Percentiles rank a stretch among this genome's conserved stretches.
phyloP scores from a whole-genome alignment of 495 filamentous ascomycete genomes.

The Cercophora scortea region DNA sequence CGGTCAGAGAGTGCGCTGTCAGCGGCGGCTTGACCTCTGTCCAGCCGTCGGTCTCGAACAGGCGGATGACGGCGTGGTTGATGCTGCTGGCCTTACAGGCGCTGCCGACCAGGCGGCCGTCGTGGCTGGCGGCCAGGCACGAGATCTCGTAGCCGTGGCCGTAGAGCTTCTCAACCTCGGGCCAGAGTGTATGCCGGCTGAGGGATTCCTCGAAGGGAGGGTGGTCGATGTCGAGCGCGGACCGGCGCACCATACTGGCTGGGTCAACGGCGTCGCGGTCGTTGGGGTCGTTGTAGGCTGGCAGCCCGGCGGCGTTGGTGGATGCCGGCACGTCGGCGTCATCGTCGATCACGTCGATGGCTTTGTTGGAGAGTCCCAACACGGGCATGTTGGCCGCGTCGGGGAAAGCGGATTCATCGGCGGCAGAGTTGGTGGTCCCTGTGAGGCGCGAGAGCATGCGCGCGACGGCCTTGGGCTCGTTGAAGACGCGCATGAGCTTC shows the following conservation, averaged over 20 bases:
- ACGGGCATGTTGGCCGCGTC: slow-evolving; percentile 92
- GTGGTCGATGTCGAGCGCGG: slow-evolving; percentile 44
- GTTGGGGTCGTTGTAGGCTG: slow-evolving; percentile 24
- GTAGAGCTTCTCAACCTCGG: slow-evolving; percentile 93
- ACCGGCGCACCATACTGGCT: slow-evolving; percentile 32
- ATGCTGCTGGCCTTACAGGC: slow-evolving; percentile 86
- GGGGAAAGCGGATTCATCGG: slow-evolving; percentile 47
- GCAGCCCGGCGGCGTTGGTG: background rate
- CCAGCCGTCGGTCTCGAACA: slow-evolving; percentile 83
- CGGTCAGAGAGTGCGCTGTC: slow-evolving; percentile 73
- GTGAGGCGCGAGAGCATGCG: slow-evolving; percentile 61
- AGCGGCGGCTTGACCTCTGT: slow-evolving; percentile 79
- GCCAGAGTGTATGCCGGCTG: slow-evolving; percentile 86
- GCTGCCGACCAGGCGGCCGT: slow-evolving; percentile 72
- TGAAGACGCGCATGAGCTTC: slow-evolving; percentile 91
- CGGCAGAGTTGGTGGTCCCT: slow-evolving; percentile 38
- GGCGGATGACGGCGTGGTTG: slow-evolving; percentile 87
- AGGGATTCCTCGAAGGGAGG: slow-evolving; percentile 88
- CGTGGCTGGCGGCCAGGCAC: slow-evolving; percentile 70
- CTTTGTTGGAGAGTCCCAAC: slow-evolving; percentile 94
- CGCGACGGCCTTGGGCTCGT: slow-evolving; percentile 79
- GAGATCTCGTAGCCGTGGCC: slow-evolving; percentile 99
- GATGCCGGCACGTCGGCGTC: slow-evolving; percentile 25
- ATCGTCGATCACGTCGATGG: slow-evolving; percentile 55
- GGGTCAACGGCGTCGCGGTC: slow-evolving; percentile 35